These are phyloP conservation scores for Trichoderma atrobrunneum DNA, from an alignment of 2,329 filamentous ascomycete species.

Conservation along the genomic window DNA sequence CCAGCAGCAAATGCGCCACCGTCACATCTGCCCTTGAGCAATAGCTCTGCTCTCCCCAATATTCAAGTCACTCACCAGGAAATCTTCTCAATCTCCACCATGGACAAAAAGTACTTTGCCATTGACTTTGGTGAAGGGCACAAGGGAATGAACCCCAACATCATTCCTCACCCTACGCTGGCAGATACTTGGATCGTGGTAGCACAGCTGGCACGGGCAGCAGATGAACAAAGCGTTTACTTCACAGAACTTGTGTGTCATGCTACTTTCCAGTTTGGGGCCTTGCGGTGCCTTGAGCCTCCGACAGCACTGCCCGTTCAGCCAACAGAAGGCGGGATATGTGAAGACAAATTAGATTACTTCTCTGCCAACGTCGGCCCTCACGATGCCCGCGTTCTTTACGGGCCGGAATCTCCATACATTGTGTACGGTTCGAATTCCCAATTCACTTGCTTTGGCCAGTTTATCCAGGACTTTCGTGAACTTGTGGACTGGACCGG, in stretches of 20 bases:
- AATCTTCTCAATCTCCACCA: slow-evolving; percentile 47
- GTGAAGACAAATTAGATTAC: slow-evolving; percentile 42
- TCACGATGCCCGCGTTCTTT: slow-evolving; percentile 58
- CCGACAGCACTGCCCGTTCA: slow-evolving; percentile 46
- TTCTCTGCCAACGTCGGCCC: slow-evolving; percentile 49
- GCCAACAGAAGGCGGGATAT: slow-evolving; percentile 44
- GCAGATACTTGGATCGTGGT: slow-evolving; percentile 50
- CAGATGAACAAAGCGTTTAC: slow-evolving; percentile 29
- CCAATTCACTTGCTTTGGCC: slow-evolving; percentile 52
- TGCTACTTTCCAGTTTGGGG: slow-evolving; percentile 43
- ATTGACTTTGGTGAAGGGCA: slow-evolving; percentile 44
- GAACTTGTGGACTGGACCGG: slow-evolving; percentile 44
- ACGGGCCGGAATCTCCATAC: slow-evolving; percentile 49
- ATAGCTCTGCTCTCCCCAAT: neutral
- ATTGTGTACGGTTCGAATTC: slow-evolving; percentile 57
- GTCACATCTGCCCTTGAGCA: neutral
- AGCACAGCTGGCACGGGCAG: slow-evolving; percentile 42
- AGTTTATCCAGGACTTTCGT: slow-evolving; percentile 55
- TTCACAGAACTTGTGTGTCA: slow-evolving; percentile 49
- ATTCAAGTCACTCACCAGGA: slow-evolving; percentile 31
- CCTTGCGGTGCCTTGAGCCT: slow-evolving; percentile 42
- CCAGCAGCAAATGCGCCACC: neutral
- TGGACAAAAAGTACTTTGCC: slow-evolving; percentile 46
- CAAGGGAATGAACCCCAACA: slow-evolving; percentile 51
- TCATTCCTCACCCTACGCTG: slow-evolving; percentile 52